Evolutionary conservation across 345 rosid genomes (phyloP).

Genomic region (Hibiscus syriacus): DNA sequence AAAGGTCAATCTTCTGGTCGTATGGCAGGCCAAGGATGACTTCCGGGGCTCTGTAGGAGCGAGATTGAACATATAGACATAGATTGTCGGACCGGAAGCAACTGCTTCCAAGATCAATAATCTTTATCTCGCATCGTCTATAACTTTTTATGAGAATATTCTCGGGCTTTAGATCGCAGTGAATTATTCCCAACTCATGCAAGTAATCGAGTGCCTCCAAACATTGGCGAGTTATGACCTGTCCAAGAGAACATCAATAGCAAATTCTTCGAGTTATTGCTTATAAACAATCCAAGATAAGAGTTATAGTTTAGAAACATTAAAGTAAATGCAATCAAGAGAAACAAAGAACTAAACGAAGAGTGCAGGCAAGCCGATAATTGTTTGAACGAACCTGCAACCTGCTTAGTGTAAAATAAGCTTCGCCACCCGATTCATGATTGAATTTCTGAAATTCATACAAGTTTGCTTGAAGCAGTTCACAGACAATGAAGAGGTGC

Average conservation of each 20-base stretch:
- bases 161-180: conserved; percentile 95
- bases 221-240: conserved; percentile 83
- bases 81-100: conserved; percentile 78
- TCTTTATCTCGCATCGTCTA: conserved; percentile 63
- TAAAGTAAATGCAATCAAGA: no score
- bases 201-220: conserved; percentile 82
- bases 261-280: not conserved
- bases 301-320: not conserved
- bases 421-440: conserved; percentile 71
- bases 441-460: conserved; percentile 90
- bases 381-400: conserved; percentile 52
- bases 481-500: conserved; percentile 93
- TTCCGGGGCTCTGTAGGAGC: conserved; percentile 97
- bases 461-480: conserved; percentile 77
- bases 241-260: conserved; percentile 10
- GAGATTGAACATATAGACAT: conserved; percentile 83
- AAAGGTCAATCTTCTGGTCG: conserved; percentile 79
- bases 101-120: conserved; percentile 97
- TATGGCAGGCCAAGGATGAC: conserved; percentile 92
- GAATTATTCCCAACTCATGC: conserved; percentile 79
- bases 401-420: conserved; percentile 62
- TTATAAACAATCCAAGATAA: not conserved
- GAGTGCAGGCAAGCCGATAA: not conserved
- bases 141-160: conserved; percentile 84
- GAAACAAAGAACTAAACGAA: not conserved